phyloP scores from a whole-genome alignment of 2,329 filamentous ascomycete genomes.

The Fusarium veterinarium region DNA sequence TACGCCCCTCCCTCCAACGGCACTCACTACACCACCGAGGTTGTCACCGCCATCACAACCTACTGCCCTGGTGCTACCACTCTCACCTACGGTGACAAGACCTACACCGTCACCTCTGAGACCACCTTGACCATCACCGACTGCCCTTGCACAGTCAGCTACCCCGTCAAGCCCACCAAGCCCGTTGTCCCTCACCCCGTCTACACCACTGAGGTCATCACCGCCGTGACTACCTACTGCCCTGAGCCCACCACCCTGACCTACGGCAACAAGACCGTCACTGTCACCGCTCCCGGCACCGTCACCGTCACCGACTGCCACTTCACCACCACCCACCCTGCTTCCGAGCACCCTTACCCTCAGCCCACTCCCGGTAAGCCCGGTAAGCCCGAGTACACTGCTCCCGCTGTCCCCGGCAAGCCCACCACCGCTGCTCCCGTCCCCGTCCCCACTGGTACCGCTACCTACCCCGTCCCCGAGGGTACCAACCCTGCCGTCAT shows the following conservation, averaged over 20 bases:
- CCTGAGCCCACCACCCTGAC: slow-evolving; percentile 46
- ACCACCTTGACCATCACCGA: slow-evolving; percentile 77
- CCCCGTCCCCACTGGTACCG: slow-evolving; percentile 29
- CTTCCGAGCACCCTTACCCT: slow-evolving; percentile 44
- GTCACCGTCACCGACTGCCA: slow-evolving; percentile 31
- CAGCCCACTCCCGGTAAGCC: slow-evolving; percentile 26
- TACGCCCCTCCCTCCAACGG: slow-evolving; percentile 13
- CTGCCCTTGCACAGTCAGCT: slow-evolving; percentile 76
- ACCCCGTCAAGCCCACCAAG: slow-evolving; percentile 57
- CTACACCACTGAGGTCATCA: slow-evolving; percentile 28
- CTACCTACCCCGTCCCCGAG: slow-evolving; percentile 34
- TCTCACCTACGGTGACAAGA: slow-evolving; percentile 71
- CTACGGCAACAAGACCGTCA: slow-evolving; percentile 48
- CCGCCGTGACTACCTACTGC: slow-evolving; percentile 53
- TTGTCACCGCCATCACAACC: slow-evolving; percentile 74
- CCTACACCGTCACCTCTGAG: slow-evolving; percentile 76
- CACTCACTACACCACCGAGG: slow-evolving; percentile 69
- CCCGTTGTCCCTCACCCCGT: slow-evolving; percentile 16
- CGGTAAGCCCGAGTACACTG: slow-evolving; percentile 7
- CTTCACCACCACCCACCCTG: slow-evolving; percentile 29
- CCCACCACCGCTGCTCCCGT: slow-evolving; percentile 23
- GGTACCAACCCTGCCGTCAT: slow-evolving; percentile 66
- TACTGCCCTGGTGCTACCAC: slow-evolving; percentile 77
- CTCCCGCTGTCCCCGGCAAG: slow-evolving; percentile 7
- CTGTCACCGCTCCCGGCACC: slow-evolving; percentile 29